Evolutionary conservation across 768 basidiomycete genomes (phyloP), one percentile per base, ranked within the genome.

Genomic region (Cubamyces lactineus): DNA sequence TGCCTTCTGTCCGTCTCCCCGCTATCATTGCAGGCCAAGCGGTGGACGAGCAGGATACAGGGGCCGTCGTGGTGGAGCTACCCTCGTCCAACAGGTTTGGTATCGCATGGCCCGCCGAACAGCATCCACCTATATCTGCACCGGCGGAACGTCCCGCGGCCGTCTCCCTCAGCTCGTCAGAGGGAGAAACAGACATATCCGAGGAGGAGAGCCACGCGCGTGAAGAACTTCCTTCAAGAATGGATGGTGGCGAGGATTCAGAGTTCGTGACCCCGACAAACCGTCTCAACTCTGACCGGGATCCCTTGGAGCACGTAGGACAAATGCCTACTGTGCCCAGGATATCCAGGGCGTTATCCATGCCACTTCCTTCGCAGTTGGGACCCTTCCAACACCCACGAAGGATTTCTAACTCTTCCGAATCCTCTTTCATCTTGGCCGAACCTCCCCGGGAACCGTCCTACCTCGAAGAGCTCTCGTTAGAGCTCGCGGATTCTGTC

Each of bases 401-500:
- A 66, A 79, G 85, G 63, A 17, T 58, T 19, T 38, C 67, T 48
- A 58, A 67, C 19, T 63, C 62, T 42, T 59, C 66, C 8, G 45
- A 59, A 41, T 60, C 66, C 65, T 54, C 65, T 62, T 58, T 67
- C 45, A 54, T 71, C 42, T 54, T 57, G 67, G 48, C 66, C 15
- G 70, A 72, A 24, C 53, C 59, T 34, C 69, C 73, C 11, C 72
- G 64, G 55, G 76, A 77, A 26, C 70, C 71, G 11, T 70, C 76
- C 3, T 82, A 78, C 59, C 78, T 89, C 65, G 82, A 83, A 46
- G 89, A 91, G 61, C 78, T 96, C 57, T 92, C 94, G 0, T 76
- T 90, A 28, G 95, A 98, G 74, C 81, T 97, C 15, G 94, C 96
- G 13, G 96, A 97, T 74, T 88, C 89, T 12, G 85, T 94, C 13